phyloP scores from a whole-genome alignment of 2,329 filamentous ascomycete genomes.

The Penicillium janthinellum region DNA sequence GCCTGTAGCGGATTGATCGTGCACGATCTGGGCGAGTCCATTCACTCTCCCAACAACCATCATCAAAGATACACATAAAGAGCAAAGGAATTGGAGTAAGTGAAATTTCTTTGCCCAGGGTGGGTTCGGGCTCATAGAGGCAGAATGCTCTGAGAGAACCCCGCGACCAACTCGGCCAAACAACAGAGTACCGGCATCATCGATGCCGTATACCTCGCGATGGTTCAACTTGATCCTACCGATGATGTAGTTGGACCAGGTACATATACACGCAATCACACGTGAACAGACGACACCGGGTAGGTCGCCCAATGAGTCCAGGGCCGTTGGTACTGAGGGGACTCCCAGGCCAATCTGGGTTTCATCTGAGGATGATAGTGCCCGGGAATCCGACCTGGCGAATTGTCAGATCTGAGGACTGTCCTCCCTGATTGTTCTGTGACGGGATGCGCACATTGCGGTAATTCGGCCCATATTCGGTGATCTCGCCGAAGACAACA shows the following conservation, averaged over 20 bases:
- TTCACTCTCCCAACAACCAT: constrained; percentile 15
- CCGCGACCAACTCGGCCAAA: not conserved
- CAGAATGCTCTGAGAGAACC: not conserved
- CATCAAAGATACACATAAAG: constrained; percentile 7
- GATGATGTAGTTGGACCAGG: constrained; percentile 54
- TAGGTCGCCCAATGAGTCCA: not conserved
- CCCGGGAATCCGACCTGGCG: not conserved
- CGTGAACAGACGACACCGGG: not conserved
- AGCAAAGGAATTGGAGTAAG: constrained; percentile 13
- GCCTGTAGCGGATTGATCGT: not conserved
- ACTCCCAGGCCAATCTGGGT: not conserved
- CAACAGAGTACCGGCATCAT: not conserved
- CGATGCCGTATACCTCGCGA: constrained; percentile 59
- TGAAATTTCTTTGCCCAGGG: not conserved
- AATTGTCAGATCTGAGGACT: not conserved
- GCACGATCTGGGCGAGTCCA: constrained; percentile 18
- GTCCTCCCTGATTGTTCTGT: not conserved
- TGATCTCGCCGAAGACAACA: not conserved
- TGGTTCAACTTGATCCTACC: constrained; percentile 56
- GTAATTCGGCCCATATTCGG: not conserved
- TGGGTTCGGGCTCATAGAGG: not conserved
- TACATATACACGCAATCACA: constrained; percentile 16
- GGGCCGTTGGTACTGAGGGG: not conserved
- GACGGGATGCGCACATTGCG: not conserved
- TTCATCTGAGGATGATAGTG: not conserved